Percentiles rank a stretch among this genome's conserved stretches.
Conservation (phyloP, 176 grass and related monocot species). For the Triticum dicoccoides region DNA sequence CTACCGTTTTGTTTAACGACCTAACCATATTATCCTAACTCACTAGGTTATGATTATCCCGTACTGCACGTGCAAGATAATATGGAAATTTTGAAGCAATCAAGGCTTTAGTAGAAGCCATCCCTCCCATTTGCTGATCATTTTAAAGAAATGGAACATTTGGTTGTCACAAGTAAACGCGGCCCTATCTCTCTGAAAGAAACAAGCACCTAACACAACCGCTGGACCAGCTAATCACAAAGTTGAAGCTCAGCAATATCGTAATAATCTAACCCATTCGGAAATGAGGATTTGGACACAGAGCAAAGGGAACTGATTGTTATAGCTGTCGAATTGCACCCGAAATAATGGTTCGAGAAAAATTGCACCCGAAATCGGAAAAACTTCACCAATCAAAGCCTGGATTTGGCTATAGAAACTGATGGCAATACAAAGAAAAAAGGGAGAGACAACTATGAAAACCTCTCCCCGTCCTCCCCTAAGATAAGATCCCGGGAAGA, state of each 20-base stretch:
- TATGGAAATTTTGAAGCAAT: slow-evolving; percentile 7
- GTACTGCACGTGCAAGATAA: not conserved
- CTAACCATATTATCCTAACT: not conserved
- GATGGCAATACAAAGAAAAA: not conserved
- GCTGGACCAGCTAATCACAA: too few relatives aligned
- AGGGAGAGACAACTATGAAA: not conserved
- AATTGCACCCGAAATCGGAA: not conserved
- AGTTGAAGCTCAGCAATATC: too few relatives aligned
- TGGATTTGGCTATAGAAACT: not conserved
- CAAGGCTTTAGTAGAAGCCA: slow-evolving; percentile 14
- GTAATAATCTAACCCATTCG: not conserved
- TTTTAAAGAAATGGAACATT: not conserved
- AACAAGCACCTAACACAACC: not conserved
- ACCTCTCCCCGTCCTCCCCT: not conserved
- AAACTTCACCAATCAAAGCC: not conserved
- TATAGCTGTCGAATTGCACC: not conserved
- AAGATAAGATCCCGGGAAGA: not conserved
- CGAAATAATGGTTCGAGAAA: too few relatives aligned
- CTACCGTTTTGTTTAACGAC: not conserved
- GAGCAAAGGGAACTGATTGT: not conserved
- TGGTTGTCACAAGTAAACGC: not conserved
- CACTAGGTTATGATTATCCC: not conserved
- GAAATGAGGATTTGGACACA: not conserved
- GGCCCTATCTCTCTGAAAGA: not conserved
- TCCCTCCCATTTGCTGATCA: not conserved